phyloP scores from a whole-genome alignment of 2,329 filamentous ascomycete species.

The Atkinsonella texensis region DNA sequence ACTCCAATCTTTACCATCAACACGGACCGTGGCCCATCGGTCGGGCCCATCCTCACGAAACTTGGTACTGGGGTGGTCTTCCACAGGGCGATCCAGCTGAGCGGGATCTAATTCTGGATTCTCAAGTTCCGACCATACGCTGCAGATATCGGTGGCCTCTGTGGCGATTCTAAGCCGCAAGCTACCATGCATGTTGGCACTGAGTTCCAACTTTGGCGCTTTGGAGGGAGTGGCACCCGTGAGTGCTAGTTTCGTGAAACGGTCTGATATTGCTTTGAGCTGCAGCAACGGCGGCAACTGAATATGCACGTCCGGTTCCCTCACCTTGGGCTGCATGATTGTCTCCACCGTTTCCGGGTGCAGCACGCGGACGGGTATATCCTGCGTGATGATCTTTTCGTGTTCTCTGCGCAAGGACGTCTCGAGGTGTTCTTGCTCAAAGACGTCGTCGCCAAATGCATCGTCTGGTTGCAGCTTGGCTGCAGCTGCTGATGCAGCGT shows the following conservation, averaged over 20 bases:
- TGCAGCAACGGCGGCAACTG: constrained; percentile 77
- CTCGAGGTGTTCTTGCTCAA: constrained; percentile 39
- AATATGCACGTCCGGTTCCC: constrained; percentile 90
- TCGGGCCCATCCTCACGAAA: constrained; percentile 69
- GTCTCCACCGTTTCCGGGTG: constrained; percentile 73
- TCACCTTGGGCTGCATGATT: constrained; percentile 84
- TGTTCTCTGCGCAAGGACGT: constrained; percentile 54
- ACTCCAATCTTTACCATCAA: constrained; percentile 92
- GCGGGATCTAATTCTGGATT: constrained; percentile 80
- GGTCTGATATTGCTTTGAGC: constrained; percentile 86
- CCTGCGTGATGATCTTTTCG: constrained; percentile 87
- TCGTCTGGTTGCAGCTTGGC: constrained; percentile 21
- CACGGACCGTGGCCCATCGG: constrained; percentile 77
- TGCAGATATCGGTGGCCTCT: constrained; percentile 74
- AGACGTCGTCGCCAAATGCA: constrained; percentile 30
- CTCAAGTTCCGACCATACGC: constrained; percentile 71
- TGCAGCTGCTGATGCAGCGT: constrained; percentile 14
- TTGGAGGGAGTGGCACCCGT: constrained; percentile 28
- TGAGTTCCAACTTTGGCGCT: constrained; percentile 65
- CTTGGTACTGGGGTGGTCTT: constrained; percentile 68
- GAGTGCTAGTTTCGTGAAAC: constrained; percentile 78
- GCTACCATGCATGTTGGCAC: constrained; percentile 89
- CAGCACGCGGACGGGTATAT: constrained; percentile 88
- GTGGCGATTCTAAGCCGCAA: constrained; percentile 69
- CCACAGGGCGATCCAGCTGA: constrained; percentile 59